These are phyloP conservation scores for Globisporangium yorkense DNA, from an alignment of 352 stramenopile genomes.

Conservation along the genomic window DNA sequence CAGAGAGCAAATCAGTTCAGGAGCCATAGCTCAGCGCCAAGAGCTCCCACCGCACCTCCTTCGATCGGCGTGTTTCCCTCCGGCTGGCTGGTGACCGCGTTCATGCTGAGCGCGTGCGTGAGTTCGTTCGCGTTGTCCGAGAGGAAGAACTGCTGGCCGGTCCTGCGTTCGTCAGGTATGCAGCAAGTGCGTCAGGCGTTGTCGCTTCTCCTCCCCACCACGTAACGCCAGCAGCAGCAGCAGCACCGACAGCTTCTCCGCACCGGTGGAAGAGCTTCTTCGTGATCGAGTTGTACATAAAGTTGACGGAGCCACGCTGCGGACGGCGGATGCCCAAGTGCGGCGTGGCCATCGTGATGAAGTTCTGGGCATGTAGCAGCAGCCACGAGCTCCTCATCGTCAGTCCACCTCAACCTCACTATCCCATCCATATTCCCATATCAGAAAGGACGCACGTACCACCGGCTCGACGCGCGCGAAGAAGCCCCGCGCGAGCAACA, in stretches of 20 bases:
- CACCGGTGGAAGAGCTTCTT: slow-evolving; percentile 66
- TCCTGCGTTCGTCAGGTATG: slow-evolving; percentile 16
- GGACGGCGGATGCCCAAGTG: slow-evolving; percentile 70
- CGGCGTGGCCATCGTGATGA: slow-evolving; percentile 72
- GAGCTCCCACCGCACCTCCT: not conserved
- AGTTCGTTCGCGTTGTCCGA: slow-evolving; percentile 44
- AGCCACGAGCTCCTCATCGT: not conserved
- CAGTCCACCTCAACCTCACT: not conserved
- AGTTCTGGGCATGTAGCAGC: slow-evolving; percentile 39
- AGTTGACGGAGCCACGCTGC: slow-evolving; percentile 49
- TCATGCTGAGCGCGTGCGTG: slow-evolving; percentile 31
- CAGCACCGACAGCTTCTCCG: not conserved
- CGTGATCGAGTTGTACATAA: slow-evolving; percentile 56
- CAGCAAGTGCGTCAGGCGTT: not conserved
- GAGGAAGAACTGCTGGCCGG: slow-evolving; percentile 57
- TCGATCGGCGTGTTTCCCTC: slow-evolving; percentile 18
- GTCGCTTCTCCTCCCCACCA: too few species aligned
- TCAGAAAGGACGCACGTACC: slow-evolving; percentile 13
- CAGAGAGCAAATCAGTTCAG: not conserved
- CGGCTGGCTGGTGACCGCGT: slow-evolving; percentile 14
- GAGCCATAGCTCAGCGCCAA: not conserved
- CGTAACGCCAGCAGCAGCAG: too few species aligned
- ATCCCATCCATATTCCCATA: not conserved
- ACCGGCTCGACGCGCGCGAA: slow-evolving; percentile 66
- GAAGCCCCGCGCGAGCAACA: slow-evolving; percentile 64